Evolutionary conservation across 352 stramenopile genomes (phyloP), one percentile per base, ranked within the genome.

Genomic region (Pythium pectinolyticum): DNA sequence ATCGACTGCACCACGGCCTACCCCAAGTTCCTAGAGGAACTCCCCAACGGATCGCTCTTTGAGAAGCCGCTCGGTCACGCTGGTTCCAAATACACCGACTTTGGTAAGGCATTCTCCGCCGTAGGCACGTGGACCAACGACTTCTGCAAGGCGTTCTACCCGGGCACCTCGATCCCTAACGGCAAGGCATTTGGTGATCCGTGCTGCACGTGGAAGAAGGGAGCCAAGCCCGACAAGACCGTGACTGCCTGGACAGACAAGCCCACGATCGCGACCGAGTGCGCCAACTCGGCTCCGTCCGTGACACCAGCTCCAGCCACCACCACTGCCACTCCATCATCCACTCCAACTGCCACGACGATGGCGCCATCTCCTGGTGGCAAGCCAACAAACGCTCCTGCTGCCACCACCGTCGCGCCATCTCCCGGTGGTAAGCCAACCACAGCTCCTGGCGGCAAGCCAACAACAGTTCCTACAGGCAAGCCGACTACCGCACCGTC

Each of bases 1-100:
- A 82, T 96, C 72, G 84, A 86, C 15, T 94, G 88, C 72, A 77
- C 82, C 24, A 74, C 89, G 7, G 68, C 47, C 24, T 41, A 64
- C 39, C 35, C 51, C 28, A 40, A 40, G 56, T 86, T 77, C 57
- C 45, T 75, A 19, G 40, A 49, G 24, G 63, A 78, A 35, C 46
- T 83, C 30, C 77, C 77, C 48, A 86, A 86, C 66, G 73, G 74
- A 28, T 65, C 55, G 8, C 41, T 30, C 2, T 78, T 82, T 64
- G 28, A 57, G 15, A 70, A 79, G 55, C 1, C 43, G 30, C 61
- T 86, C 9, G 77, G 75, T 27, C 77, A 86, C 56, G 65, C 58
- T 30, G 46, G 11, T 6, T 37, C 41, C n/a, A 53, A 69, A 37
- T 71, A 68, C 40, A 75, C 70, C 31, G 63, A 69, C n/a, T 85